A percentile compares a stretch with the other conserved stretches of the same genome.
phyloP scores from a whole-genome alignment of 371 early-diverging fungal species.

The Mortierella sp. region DNA sequence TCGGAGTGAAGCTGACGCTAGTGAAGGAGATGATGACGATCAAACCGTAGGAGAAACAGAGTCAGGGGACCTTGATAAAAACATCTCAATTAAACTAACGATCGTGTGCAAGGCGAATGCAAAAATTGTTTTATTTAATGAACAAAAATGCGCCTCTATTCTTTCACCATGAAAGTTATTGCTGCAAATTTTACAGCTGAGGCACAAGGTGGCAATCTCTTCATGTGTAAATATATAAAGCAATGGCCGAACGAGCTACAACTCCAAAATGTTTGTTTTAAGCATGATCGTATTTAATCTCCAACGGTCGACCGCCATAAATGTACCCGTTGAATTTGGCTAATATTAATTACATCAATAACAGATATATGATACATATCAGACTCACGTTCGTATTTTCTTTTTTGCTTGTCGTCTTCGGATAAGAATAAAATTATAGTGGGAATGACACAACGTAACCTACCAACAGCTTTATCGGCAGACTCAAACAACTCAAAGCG shows the following conservation, averaged over 20 bases:
- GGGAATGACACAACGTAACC: not conserved
- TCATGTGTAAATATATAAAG: not conserved
- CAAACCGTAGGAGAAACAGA: not conserved
- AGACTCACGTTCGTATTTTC: not conserved
- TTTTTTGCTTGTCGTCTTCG: not conserved
- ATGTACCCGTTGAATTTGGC: slow-evolving; percentile 71
- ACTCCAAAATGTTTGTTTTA: not conserved
- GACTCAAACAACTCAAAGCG: slow-evolving; percentile 68
- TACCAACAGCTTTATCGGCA: slow-evolving; percentile 75
- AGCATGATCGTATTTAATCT: slow-evolving; percentile 56
- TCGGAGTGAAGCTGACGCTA: not conserved
- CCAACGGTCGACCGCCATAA: slow-evolving; percentile 70
- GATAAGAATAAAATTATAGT: not conserved
- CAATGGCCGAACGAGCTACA: not conserved
- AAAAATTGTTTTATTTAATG: no score
- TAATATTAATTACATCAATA: slow-evolving; percentile 20
- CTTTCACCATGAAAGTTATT: not conserved
- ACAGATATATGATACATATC: not conserved
- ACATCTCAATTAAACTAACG: no score
- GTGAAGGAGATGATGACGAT: not conserved
- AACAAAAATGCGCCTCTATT: no score
- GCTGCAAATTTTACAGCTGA: not conserved
- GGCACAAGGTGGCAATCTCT: no score
- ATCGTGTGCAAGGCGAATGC: no score
- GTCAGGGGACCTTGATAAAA: no score